A percentile compares a stretch with the other conserved stretches of the same genome.
Evolutionary conservation across 2,329 filamentous ascomycete genomes (phyloP).

Genomic region (Beauveria bassiana): DNA sequence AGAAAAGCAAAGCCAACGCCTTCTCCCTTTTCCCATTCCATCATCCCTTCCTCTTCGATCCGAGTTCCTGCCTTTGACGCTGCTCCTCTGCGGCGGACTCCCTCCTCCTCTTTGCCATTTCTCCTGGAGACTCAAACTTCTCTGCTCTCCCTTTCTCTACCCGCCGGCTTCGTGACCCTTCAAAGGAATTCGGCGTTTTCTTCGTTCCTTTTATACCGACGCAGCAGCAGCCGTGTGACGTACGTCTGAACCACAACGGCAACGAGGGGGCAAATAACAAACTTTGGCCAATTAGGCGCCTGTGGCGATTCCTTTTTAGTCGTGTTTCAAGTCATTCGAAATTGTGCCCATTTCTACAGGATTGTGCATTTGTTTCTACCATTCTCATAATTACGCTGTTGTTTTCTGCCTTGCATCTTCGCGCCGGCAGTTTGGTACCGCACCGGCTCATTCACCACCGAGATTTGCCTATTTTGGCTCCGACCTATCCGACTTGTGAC

Average conservation of each 20-base stretch:
- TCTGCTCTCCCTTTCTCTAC: too few species aligned
- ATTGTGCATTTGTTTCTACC: not conserved
- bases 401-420: not conserved
- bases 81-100: too few species aligned
- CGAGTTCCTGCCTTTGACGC: too few species aligned
- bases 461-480: conserved; percentile 3
- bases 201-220: not conserved
- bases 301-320: not conserved
- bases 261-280: not conserved
- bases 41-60: too few species aligned
- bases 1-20: too few species aligned
- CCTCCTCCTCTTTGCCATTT: too few species aligned
- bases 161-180: too few species aligned
- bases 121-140: too few species aligned
- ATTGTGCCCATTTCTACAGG: too few species aligned
- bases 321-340: too few species aligned
- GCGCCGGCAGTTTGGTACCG: not conserved
- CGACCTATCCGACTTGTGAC: conserved; percentile 7
- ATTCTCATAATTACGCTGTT: not conserved
- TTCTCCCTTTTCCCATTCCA: too few species aligned
- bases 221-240: not conserved
- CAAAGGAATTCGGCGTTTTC: too few species aligned
- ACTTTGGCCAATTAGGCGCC: not conserved
- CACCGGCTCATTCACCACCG: not conserved
- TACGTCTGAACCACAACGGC: not conserved